Conservation (phyloP, 495 filamentous ascomycete species). For the Rhypophila decipiens region DNA sequence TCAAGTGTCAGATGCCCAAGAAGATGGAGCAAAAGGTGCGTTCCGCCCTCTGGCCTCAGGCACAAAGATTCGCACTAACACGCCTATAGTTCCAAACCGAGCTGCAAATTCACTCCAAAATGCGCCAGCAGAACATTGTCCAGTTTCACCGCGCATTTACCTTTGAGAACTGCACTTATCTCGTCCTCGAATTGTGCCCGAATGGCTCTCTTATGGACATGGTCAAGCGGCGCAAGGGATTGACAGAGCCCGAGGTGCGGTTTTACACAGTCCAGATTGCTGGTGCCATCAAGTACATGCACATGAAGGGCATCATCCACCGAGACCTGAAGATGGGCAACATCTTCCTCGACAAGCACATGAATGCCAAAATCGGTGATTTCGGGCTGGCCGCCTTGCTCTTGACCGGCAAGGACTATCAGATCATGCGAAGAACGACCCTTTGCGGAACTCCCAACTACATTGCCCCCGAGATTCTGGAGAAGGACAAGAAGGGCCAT, state of each 20-base stretch:
- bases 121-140: constrained; percentile 90
- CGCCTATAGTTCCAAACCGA: constrained; percentile 82
- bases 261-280: constrained; percentile 90
- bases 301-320: constrained; percentile 90
- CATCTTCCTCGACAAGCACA: constrained; percentile 87
- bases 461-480: constrained; percentile 91
- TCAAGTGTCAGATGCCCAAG: constrained; percentile 77
- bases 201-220: constrained; percentile 99
- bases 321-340: constrained; percentile 98
- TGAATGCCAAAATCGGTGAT: constrained; percentile 98
- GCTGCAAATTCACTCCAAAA: constrained; percentile 95
- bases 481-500: constrained; percentile 79
- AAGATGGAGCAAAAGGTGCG: constrained; percentile 82
- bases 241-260: constrained; percentile 86
- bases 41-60: not conserved
- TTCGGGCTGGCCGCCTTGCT: constrained; percentile 94
- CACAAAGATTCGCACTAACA: constrained; percentile 29
- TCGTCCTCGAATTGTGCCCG: constrained; percentile 87
- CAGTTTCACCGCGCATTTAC: constrained; percentile 92
- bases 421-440: constrained; percentile 70
- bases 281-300: constrained; percentile 95
- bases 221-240: constrained; percentile 77
- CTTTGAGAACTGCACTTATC: constrained; percentile 80
- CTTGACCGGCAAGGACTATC: constrained; percentile 76
- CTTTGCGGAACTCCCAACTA: constrained; percentile 98